Conservation (phyloP, 306 rosid species). For the Neltuma alba region DNA sequence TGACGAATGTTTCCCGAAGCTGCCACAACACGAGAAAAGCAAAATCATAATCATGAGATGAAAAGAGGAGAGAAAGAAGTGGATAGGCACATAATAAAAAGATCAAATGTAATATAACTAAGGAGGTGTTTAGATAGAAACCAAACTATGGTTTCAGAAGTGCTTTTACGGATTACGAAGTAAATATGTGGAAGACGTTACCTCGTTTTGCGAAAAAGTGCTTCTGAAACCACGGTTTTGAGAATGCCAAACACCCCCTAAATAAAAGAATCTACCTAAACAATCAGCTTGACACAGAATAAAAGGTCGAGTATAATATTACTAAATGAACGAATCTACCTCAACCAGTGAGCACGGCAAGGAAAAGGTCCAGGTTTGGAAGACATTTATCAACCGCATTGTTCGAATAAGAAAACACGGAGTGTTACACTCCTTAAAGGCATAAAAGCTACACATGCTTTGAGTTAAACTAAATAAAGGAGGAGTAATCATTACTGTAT, state of each 20-base stretch:
- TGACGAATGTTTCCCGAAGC: slow-evolving; percentile 98
- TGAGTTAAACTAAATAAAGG: slow-evolving; percentile 10
- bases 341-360: slow-evolving; percentile 4
- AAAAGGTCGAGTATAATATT: slow-evolving; percentile 3
- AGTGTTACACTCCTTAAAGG: slow-evolving; percentile 1
- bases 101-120: slow-evolving; percentile 5
- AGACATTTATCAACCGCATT: neutral
- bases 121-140: too few relatives aligned
- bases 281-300: neutral
- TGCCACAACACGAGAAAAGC: slow-evolving; percentile 44
- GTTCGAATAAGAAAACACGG: neutral
- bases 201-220: too few relatives aligned
- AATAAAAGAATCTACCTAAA: neutral
- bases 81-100: slow-evolving; percentile 19
- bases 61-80: neutral
- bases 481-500: slow-evolving; percentile 61
- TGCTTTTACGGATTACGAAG: too few relatives aligned
- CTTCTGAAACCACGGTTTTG: too few relatives aligned
- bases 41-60: slow-evolving; percentile 12
- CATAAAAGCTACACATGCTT: neutral
- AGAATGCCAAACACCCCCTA: too few relatives aligned
- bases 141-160: too few relatives aligned
- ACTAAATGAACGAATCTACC: neutral
- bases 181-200: too few relatives aligned
- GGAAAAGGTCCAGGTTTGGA: slow-evolving; percentile 12